phyloP scores from a whole-genome alignment of 495 filamentous ascomycete species.

The Bryoglossum gracile region DNA sequence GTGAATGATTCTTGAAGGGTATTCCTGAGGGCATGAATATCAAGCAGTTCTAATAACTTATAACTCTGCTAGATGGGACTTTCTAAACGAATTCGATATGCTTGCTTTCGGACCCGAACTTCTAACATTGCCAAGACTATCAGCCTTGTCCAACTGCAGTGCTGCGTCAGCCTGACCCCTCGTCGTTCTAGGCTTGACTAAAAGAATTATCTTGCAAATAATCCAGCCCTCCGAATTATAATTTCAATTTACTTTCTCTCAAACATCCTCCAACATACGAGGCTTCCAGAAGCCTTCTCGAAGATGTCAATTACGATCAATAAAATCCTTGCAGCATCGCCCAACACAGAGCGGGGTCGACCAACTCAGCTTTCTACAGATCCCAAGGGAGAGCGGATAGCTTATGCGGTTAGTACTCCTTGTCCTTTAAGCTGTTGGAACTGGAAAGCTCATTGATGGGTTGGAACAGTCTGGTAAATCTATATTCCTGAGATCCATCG shows the following conservation, averaged over 20 bases:
- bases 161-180: constrained; percentile 8
- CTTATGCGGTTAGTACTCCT: constrained; percentile 69
- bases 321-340: constrained; percentile 51
- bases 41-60: too few relatives aligned
- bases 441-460: constrained; percentile 2
- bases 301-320: constrained; percentile 46
- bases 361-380: constrained; percentile 88
- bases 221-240: not conserved
- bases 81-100: too few relatives aligned
- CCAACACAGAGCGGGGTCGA: constrained; percentile 76
- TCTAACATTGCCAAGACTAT: not conserved
- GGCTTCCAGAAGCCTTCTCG: not conserved
- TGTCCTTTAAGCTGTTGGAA: too few relatives aligned
- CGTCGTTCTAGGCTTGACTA: constrained; percentile 4
- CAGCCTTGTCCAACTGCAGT: not conserved
- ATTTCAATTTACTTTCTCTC: not conserved
- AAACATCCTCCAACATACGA: not conserved
- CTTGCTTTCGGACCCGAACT: too few relatives aligned
- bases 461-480: constrained; percentile 78
- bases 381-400: constrained; percentile 83
- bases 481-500: constrained; percentile 87
- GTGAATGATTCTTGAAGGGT: too few relatives aligned
- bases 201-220: not conserved
- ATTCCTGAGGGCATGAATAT: too few relatives aligned
- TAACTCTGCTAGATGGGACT: too few relatives aligned